Evolutionary conservation across 257 asterid genomes (phyloP).

Genomic region (Scutellaria galericulata): DNA sequence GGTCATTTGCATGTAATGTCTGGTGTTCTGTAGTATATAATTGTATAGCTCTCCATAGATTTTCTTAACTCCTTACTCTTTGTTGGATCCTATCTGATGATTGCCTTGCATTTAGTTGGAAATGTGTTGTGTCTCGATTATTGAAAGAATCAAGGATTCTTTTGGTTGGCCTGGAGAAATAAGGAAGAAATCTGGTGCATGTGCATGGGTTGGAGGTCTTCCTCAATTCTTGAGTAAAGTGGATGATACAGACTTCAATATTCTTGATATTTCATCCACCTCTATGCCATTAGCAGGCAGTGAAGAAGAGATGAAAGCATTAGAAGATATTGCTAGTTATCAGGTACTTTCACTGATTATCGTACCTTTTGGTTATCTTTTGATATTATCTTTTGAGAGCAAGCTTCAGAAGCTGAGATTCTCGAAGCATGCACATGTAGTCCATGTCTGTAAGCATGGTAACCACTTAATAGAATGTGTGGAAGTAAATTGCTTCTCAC

Average conservation of each 20-base stretch:
- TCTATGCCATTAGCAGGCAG: conserved; percentile 43
- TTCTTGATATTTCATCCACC: conserved; percentile 44
- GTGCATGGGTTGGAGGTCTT: conserved; percentile 71
- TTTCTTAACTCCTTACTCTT: background rate
- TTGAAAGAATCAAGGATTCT: conserved; percentile 63
- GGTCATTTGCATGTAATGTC: background rate
- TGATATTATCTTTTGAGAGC: too few relatives aligned
- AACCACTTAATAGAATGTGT: too few relatives aligned
- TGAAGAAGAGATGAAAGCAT: conserved; percentile 59
- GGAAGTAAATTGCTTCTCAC: too few relatives aligned
- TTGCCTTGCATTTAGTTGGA: conserved; percentile 56
- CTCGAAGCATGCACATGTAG: too few relatives aligned
- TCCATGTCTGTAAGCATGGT: too few relatives aligned
- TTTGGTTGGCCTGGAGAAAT: conserved; percentile 82
- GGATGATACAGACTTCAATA: conserved; percentile 41
- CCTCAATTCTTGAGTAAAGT: conserved; percentile 56
- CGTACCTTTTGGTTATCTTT: too few relatives aligned
- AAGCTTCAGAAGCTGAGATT: too few relatives aligned
- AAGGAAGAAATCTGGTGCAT: conserved; percentile 40
- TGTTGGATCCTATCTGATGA: conserved; percentile 18
- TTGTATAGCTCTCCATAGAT: background rate
- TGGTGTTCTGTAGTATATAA: background rate
- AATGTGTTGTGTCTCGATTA: conserved; percentile 54
- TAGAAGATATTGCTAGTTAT: conserved; percentile 84
- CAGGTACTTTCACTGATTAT: conserved; percentile 54